phyloP scores from a whole-genome alignment of 192 early-diverging fungal species.

The Glomus cerebriforme region DNA sequence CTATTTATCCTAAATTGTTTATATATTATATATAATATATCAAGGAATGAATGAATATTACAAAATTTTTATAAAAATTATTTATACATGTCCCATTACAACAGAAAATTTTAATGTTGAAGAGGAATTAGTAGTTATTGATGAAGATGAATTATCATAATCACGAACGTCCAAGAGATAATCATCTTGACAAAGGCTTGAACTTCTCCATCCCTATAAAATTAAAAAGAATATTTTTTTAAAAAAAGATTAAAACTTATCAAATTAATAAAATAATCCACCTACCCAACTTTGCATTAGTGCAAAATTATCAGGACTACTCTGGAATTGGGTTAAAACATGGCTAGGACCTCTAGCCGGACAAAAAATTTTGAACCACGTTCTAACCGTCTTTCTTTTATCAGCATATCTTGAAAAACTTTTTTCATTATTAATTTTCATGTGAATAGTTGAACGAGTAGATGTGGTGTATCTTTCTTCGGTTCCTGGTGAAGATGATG shows the following conservation, averaged over 20 bases:
- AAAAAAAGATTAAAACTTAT: background rate
- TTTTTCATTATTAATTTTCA: constrained; percentile 18
- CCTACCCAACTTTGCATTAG: constrained; percentile 59
- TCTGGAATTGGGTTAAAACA: constrained; percentile 54
- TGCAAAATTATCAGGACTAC: constrained; percentile 56
- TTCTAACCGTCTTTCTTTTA: constrained; percentile 46
- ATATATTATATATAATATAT: too few species aligned
- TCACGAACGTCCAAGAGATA: constrained; percentile 30
- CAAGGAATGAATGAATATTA: too few species aligned
- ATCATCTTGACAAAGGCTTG: constrained; percentile 33
- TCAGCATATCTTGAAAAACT: constrained; percentile 50
- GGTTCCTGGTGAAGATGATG: constrained; percentile 1
- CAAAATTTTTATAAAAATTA: too few species aligned
- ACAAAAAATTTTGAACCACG: constrained; percentile 63
- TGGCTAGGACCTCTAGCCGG: constrained; percentile 48
- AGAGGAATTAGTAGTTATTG: constrained; percentile 5
- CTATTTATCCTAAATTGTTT: too few species aligned
- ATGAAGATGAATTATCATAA: background rate
- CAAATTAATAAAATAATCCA: background rate
- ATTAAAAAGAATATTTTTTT: background rate
- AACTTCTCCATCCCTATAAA: constrained; percentile 33
- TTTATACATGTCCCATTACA: constrained; percentile 34
- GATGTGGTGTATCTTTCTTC: background rate
- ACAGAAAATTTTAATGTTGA: constrained; percentile 34
- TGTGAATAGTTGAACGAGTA: background rate